Evolutionary conservation across 2,329 filamentous ascomycete species (phyloP).

Genomic region (Fusarium illudens): DNA sequence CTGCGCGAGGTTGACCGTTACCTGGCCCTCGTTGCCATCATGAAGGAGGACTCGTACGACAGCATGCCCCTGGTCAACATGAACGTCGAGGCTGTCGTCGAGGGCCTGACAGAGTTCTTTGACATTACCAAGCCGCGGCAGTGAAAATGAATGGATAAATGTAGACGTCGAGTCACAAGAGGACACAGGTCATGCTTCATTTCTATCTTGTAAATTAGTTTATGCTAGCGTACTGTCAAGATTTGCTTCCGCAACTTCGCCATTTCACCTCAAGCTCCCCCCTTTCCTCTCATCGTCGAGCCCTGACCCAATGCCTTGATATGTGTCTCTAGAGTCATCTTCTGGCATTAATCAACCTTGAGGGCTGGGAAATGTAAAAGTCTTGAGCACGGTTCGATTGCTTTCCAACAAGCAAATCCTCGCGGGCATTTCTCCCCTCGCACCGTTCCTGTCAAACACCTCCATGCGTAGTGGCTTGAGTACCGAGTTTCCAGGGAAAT

Average conservation of each 20-base stretch:
- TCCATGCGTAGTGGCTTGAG: slow-evolving; percentile 60
- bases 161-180: not conserved
- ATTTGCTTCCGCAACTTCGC: slow-evolving; percentile 3
- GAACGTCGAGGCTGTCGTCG: slow-evolving; percentile 84
- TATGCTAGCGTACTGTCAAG: slow-evolving; percentile 33
- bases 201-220: slow-evolving; percentile 33
- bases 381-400: slow-evolving; percentile 57
- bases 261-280: not conserved
- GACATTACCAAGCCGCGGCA: slow-evolving; percentile 70
- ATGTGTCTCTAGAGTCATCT: not conserved
- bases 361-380: slow-evolving; percentile 51
- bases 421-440: slow-evolving; percentile 57
- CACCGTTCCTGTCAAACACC: slow-evolving; percentile 54
- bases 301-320: not conserved
- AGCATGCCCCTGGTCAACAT: slow-evolving; percentile 87
- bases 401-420: slow-evolving; percentile 61
- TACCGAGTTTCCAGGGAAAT: slow-evolving; percentile 41
- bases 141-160: slow-evolving; percentile 21
- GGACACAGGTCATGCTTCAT: not conserved
- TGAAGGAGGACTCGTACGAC: slow-evolving; percentile 85
- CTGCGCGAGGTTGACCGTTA: slow-evolving; percentile 76
- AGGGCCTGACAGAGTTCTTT: slow-evolving; percentile 82
- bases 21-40: slow-evolving; percentile 83
- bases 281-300: not conserved
- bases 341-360: not conserved